Conservation (phyloP, 192 early-diverging fungal species). For the Glomus cerebriforme region DNA sequence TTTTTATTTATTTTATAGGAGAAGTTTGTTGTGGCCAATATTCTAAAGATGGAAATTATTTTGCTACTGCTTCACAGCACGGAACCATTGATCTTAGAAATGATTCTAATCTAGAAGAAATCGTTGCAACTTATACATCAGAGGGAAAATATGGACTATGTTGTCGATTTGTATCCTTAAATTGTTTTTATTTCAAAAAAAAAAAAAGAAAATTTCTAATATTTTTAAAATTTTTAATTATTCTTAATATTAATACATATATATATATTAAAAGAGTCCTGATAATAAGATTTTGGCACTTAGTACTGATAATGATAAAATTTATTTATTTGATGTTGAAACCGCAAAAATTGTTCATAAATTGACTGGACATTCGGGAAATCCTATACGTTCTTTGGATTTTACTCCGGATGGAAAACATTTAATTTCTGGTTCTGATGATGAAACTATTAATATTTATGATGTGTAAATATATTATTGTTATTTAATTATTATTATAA, state of each 20-base stretch:
- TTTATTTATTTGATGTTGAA: slow-evolving; percentile 47
- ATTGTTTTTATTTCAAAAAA: neutral
- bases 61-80: slow-evolving; percentile 68
- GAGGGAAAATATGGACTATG: slow-evolving; percentile 61
- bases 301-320: slow-evolving; percentile 60
- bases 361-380: slow-evolving; percentile 31
- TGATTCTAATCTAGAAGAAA: slow-evolving; percentile 50
- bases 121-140: neutral
- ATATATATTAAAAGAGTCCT: slow-evolving; percentile 60
- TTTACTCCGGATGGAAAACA: slow-evolving; percentile 11
- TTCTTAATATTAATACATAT: neutral
- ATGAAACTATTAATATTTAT: slow-evolving; percentile 28
- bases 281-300: slow-evolving; percentile 69
- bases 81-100: slow-evolving; percentile 70
- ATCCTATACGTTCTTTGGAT: slow-evolving; percentile 20
- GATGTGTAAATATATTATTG: slow-evolving; percentile 22
- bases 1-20: slow-evolving; percentile 45
- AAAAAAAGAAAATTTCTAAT: no score
- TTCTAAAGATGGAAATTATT: slow-evolving; percentile 63
- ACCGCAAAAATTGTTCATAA: slow-evolving; percentile 44
- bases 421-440: slow-evolving; percentile 32
- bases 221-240: no score
- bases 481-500: neutral
- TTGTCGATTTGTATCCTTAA: slow-evolving; percentile 62
- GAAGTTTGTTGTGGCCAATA: slow-evolving; percentile 70